phyloP scores from a whole-genome alignment of 345 rosid genomes.

The Hevea brasiliensis region DNA sequence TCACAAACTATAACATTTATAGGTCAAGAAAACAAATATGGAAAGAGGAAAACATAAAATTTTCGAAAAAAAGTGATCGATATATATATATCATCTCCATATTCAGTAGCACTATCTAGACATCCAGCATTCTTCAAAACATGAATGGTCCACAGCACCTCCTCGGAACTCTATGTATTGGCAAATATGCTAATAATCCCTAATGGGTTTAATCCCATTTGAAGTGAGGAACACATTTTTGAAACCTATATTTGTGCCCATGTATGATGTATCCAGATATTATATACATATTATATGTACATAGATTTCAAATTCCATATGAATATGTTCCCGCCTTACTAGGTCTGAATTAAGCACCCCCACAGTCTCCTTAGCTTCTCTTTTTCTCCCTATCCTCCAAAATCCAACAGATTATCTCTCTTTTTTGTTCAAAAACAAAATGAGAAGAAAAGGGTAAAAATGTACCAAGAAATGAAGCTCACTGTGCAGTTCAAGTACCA shows the following conservation, averaged over 20 bases:
- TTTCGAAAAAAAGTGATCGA: not conserved
- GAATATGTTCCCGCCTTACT: constrained; percentile 68
- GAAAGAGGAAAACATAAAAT: not conserved
- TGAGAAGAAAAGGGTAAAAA: no score
- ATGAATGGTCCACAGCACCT: constrained; percentile 43
- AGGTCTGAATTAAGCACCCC: constrained; percentile 27
- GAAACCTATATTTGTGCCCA: constrained; percentile 38
- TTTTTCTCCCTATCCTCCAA: no score
- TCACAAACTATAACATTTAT: constrained; percentile 14
- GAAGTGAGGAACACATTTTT: constrained; percentile 43
- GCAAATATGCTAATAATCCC: constrained; percentile 26
- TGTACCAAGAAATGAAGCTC: no score
- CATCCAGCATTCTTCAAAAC: constrained; percentile 32
- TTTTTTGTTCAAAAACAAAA: not conserved
- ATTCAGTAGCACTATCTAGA: constrained; percentile 40
- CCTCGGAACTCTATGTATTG: constrained; percentile 29
- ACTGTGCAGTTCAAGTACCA: no score
- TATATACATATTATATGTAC: not conserved
- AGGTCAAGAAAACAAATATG: constrained; percentile 14
- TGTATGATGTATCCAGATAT: not conserved
- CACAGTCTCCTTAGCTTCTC: no score
- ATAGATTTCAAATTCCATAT: constrained; percentile 49
- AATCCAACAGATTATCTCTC: no score
- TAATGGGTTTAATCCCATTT: constrained; percentile 14
- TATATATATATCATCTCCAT: not conserved